These are phyloP conservation scores for Ottelia alismoides DNA, from an alignment of 106 monocot species.

Conservation along the genomic window DNA sequence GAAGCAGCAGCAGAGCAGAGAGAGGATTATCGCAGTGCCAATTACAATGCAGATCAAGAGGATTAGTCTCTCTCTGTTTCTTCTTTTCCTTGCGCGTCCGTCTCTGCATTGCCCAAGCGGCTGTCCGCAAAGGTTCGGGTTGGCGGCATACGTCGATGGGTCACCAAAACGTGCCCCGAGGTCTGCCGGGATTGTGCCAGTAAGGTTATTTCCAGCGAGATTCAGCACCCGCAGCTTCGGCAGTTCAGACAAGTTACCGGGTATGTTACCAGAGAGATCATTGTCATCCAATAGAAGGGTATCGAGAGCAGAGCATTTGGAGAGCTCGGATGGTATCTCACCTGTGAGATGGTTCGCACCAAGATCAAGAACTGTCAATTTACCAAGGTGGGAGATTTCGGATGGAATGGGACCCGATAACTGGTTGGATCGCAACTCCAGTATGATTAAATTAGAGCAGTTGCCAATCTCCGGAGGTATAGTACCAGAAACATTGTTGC, in stretches of 20 bases:
- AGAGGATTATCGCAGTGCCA: slow-evolving; percentile 20
- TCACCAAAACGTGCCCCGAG: slow-evolving; percentile 37
- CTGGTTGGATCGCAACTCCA: slow-evolving; percentile 42
- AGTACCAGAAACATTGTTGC: slow-evolving; percentile 51
- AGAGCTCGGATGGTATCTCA: slow-evolving; percentile 48
- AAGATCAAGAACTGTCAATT: slow-evolving; percentile 52
- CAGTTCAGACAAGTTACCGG: slow-evolving; percentile 8
- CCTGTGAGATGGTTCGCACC: slow-evolving; percentile 51
- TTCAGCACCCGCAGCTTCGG: slow-evolving; percentile 20
- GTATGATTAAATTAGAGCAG: slow-evolving; percentile 50
- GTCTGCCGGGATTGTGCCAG: slow-evolving; percentile 47
- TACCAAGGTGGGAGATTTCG: slow-evolving; percentile 36
- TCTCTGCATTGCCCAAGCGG: slow-evolving; percentile 41
- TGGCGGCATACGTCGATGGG: slow-evolving; percentile 31
- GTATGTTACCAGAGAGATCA: slow-evolving; percentile 33
- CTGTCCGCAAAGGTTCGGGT: slow-evolving; percentile 54
- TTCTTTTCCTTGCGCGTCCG: slow-evolving; percentile 6
- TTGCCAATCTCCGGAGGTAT: slow-evolving; percentile 68
- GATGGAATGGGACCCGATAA: slow-evolving; percentile 48
- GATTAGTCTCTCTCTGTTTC: slow-evolving; percentile 14
- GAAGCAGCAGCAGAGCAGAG: slow-evolving; percentile 49
- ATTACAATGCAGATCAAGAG: slow-evolving; percentile 35
- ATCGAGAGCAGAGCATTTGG: slow-evolving; percentile 30
- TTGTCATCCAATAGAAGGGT: slow-evolving; percentile 43
- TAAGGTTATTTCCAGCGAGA: slow-evolving; percentile 42